A percentile compares a stretch with the other conserved stretches of the same genome.
phyloP scores from a whole-genome alignment of 805 yeast genomes.

The Pichia eremophila region DNA sequence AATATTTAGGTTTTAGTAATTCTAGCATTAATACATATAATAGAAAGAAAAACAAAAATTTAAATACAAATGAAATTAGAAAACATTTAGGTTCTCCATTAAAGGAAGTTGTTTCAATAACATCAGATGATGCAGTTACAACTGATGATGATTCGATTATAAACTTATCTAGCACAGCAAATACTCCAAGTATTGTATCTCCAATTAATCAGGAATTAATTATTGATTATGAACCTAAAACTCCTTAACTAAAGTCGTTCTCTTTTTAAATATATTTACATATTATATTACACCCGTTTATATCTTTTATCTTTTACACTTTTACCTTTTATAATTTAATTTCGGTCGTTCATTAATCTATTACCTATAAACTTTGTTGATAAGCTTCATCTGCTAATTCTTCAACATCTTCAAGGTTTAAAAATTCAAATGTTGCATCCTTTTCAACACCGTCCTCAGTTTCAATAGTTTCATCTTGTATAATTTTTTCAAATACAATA shows the following conservation, averaged over 20 bases:
- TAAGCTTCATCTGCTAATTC: constrained; percentile 44
- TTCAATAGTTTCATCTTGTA: constrained; percentile 25
- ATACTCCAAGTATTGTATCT: neutral
- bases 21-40: no score
- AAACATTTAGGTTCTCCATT: constrained; percentile 1
- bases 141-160: neutral
- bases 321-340: neutral
- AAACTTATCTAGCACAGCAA: neutral
- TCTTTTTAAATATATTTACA: neutral
- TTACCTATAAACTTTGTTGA: neutral
- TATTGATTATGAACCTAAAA: constrained; percentile 1
- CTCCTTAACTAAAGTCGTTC: neutral
- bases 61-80: neutral
- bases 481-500: constrained; percentile 47
- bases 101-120: neutral
- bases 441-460: constrained; percentile 29
- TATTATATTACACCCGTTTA: neutral
- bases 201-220: neutral
- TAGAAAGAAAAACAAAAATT: no score
- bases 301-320: neutral
- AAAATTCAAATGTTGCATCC: constrained; percentile 29
- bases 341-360: neutral
- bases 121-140: neutral
- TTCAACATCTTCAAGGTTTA: constrained; percentile 50
- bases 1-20: neutral